A percentile compares a stretch with the other conserved stretches of the same genome.
Evolutionary conservation across 2,329 filamentous ascomycete species (phyloP).

Genomic region (Phoma herbarum): DNA sequence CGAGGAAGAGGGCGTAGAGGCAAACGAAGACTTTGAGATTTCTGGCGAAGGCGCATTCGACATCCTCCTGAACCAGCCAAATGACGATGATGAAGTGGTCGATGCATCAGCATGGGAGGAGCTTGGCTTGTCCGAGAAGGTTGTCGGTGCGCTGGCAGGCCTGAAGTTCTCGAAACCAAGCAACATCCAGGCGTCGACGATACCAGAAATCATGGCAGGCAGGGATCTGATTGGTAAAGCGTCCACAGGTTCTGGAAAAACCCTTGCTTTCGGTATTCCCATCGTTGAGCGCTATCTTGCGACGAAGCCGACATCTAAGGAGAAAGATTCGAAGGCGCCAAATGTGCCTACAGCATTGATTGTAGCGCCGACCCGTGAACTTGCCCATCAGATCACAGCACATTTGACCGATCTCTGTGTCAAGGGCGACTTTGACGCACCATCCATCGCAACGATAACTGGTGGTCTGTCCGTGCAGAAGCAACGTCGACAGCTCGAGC

Average conservation of each 20-base stretch:
- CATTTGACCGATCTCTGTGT: slow-evolving; percentile 81
- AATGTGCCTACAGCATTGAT: slow-evolving; percentile 70
- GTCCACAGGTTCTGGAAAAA: slow-evolving; percentile 95
- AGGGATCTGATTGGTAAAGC: slow-evolving; percentile 96
- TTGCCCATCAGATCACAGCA: slow-evolving; percentile 88
- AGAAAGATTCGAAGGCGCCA: slow-evolving; percentile 48
- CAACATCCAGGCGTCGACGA: slow-evolving; percentile 78
- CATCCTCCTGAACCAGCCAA: slow-evolving; percentile 61
- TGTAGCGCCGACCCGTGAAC: slow-evolving; percentile 88
- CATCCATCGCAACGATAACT: slow-evolving; percentile 81
- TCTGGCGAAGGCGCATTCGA: slow-evolving; percentile 59
- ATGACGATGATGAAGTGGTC: slow-evolving; percentile 66
- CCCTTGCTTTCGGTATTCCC: slow-evolving; percentile 91
- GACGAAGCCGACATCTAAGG: slow-evolving; percentile 45
- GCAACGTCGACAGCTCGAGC: slow-evolving; percentile 83
- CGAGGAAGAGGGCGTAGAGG: slow-evolving; percentile 29
- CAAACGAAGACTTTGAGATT: slow-evolving; percentile 35
- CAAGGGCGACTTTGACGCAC: slow-evolving; percentile 67
- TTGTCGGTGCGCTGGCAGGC: slow-evolving; percentile 77
- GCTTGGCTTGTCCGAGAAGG: slow-evolving; percentile 75
- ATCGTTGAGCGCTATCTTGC: slow-evolving; percentile 84
- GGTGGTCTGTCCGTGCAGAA: slow-evolving; percentile 95
- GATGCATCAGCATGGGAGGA: slow-evolving; percentile 82
- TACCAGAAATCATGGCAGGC: slow-evolving; percentile 82
- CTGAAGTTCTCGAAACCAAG: slow-evolving; percentile 85